Evolutionary conservation across 1,139 yeast genomes (phyloP), one percentile per base, ranked within the genome.

Genomic region (Pneumocystis jirovecii): DNA sequence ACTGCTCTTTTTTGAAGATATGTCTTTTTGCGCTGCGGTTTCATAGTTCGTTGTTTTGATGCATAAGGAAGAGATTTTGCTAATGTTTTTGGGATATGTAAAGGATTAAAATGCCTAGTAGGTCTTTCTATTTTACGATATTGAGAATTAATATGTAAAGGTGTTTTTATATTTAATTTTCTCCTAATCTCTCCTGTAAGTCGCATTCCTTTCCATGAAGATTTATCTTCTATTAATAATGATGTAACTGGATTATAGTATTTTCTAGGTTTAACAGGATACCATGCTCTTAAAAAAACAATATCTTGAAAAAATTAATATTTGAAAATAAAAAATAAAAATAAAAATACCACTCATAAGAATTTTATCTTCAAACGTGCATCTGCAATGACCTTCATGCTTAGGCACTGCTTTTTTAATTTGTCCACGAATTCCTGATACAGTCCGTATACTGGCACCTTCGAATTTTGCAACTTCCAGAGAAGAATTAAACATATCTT

Each of bases 171-270:
- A 37, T 82, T 83, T 70, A 82, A 76, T 42, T 83, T 95, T 37
- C 95, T 95, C 72, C 98, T 83, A 56, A 95, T 91, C 74, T 86
- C 87, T 66, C 98, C 98, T 0, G 97, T 93, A 68, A 91, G 80
- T 74, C 96, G 83, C 96, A 95, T 90, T 69, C 99, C 99, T 73
- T 83, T 83, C 99, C 99, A 95, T 73, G 88, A 88, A 42, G 81
- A 79, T 76, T 93, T 95, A 70, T 89, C 82, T 60, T 79, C 76
- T 67, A 89, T 76, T 71, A 95, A 80, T 72, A 91, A 79, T 0
- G 98, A 93, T 0, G 97, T 89, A 37, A 95, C 97, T 1, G 98
- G 98, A 73, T 93, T 95, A 77, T 93, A 95, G 76, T 89, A 93
- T 74, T 85, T 85, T 75, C 93, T 87, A 19, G 95, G 88, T 70